Evolutionary conservation across 2,329 filamentous ascomycete species (phyloP).

Genomic region (Aspergillus awamori): DNA sequence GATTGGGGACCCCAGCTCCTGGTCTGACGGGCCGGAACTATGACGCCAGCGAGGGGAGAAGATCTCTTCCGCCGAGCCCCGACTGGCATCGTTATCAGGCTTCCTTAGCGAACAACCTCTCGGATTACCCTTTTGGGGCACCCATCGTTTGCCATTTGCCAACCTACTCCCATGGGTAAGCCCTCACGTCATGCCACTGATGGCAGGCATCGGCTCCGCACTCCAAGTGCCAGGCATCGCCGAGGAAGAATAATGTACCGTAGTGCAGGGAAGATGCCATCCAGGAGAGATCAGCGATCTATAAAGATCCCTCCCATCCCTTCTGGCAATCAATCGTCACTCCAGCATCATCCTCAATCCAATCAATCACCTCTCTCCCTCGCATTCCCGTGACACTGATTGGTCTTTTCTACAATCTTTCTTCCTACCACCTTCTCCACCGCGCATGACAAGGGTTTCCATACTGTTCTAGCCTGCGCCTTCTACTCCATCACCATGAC

Average conservation of each 20-base stretch:
- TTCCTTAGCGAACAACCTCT: not conserved
- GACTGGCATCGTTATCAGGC: constrained; percentile 1
- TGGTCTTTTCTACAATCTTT: not conserved
- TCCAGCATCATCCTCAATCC: constrained; percentile 1
- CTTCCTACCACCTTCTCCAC: not conserved
- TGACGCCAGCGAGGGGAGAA: constrained; percentile 1
- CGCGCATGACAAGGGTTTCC: not conserved
- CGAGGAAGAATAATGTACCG: not conserved
- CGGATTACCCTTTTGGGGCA: not conserved
- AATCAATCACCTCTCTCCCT: not conserved
- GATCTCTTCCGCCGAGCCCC: not conserved
- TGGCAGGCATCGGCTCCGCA: not conserved
- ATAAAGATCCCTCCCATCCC: not conserved
- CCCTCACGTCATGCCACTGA: not conserved
- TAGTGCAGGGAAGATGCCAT: not conserved
- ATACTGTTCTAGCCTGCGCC: not conserved
- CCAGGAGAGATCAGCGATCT: not conserved
- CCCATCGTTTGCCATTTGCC: not conserved
- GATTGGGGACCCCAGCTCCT: not conserved
- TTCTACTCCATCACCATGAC: not conserved
- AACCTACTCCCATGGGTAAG: not conserved
- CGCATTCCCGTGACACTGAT: not conserved
- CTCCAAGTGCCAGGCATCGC: not conserved
- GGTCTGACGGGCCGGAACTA: constrained; percentile 1
- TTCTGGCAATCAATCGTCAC: not conserved